Percentiles rank a stretch among this genome's conserved stretches.
These are phyloP conservation scores for Sarcocystis neurona DNA, from an alignment of 169 alveolate genomes.

Conservation along the genomic window DNA sequence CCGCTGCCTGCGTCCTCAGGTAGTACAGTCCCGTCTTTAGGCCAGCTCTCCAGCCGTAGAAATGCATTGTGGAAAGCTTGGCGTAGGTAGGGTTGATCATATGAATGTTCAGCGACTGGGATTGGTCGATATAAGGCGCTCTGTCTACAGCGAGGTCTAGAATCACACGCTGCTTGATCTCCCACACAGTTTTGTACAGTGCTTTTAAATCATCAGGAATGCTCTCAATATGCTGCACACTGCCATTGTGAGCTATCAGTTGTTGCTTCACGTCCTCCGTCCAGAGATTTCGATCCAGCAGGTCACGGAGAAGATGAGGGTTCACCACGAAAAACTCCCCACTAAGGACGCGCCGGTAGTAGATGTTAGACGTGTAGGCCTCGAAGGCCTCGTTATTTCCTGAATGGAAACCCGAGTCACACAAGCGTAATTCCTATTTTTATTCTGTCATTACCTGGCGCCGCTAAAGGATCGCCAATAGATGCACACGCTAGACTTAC, in stretches of 20 bases:
- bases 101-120: constrained; percentile 95
- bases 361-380: constrained; percentile 97
- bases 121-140: constrained; percentile 66
- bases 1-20: constrained; percentile 96
- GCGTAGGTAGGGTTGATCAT: constrained; percentile 94
- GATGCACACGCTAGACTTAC: constrained; percentile 44
- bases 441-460: background rate
- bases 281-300: constrained; percentile 94
- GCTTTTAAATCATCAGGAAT: constrained; percentile 92
- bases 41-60: constrained; percentile 98
- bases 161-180: constrained; percentile 94
- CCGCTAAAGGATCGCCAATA: background rate
- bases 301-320: constrained; percentile 95
- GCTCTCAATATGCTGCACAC: constrained; percentile 89
- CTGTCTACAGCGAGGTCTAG: constrained; percentile 97
- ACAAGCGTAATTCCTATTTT: background rate
- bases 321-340: constrained; percentile 96
- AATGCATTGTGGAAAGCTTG: constrained; percentile 96
- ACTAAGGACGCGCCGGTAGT: constrained; percentile 96
- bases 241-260: constrained; percentile 95
- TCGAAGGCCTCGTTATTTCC: constrained; percentile 98
- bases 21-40: constrained; percentile 97
- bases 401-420: background rate
- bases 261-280: constrained; percentile 90
- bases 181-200: constrained; percentile 98